Conservation (phyloP, 208 protist species). For the Wallacemonas sp. region DNA sequence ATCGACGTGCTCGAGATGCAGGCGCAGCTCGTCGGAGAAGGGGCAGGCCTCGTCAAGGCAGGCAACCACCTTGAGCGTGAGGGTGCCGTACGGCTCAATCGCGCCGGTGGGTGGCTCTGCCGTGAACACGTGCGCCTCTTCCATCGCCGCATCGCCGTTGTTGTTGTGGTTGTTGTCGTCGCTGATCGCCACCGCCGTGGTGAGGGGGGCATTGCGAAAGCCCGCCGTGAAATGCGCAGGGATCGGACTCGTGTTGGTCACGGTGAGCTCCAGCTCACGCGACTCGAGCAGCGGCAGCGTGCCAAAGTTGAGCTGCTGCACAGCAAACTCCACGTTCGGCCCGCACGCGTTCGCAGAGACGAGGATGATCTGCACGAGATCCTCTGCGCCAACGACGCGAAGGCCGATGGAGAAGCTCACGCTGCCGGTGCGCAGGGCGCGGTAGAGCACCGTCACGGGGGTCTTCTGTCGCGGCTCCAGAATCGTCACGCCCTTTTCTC, state of each 20-base stretch:
- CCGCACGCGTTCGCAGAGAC: constrained; percentile 78
- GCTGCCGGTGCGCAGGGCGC: constrained; percentile 68
- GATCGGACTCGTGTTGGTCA: constrained; percentile 90
- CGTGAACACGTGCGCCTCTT: constrained; percentile 28
- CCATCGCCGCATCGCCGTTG: not conserved
- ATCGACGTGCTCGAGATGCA: constrained; percentile 58
- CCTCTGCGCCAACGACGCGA: constrained; percentile 63
- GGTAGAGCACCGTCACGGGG: constrained; percentile 79
- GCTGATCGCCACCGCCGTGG: not conserved
- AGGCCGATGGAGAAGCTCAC: constrained; percentile 84
- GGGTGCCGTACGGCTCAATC: constrained; percentile 61
- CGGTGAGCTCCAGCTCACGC: constrained; percentile 34
- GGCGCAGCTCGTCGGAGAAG: constrained; percentile 79
- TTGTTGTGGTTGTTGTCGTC: not conserved
- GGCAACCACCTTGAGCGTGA: constrained; percentile 61
- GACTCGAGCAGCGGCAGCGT: constrained; percentile 58
- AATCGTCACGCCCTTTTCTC: constrained; percentile 23
- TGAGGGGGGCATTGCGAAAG: constrained; percentile 25
- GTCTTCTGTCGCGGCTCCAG: constrained; percentile 49
- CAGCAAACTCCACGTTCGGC: constrained; percentile 53
- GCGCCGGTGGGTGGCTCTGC: constrained; percentile 51
- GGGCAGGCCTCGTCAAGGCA: constrained; percentile 87
- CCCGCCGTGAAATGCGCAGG: constrained; percentile 46
- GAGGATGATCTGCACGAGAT: constrained; percentile 49
- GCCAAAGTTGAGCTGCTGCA: constrained; percentile 80